Conservation (phyloP, 257 asterid genomes). For the Jacaranda mimosifolia region DNA sequence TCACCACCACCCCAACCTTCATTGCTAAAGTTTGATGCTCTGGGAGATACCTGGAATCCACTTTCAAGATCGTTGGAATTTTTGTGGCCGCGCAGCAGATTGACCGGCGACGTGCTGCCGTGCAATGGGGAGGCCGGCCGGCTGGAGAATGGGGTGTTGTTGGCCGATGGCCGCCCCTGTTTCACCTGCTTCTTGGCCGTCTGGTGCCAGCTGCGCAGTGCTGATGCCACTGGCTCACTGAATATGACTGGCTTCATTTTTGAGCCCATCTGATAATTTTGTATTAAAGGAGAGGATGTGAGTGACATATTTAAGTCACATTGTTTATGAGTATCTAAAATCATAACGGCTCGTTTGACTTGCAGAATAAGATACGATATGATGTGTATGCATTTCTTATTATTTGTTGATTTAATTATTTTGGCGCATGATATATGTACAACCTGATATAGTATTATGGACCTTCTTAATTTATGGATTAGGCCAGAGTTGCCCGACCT, state of each 20-base stretch:
- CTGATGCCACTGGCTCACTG: slow-evolving; percentile 73
- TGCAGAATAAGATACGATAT: too few relatives aligned
- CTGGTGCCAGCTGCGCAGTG: slow-evolving; percentile 80
- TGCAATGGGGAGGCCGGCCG: slow-evolving; percentile 69
- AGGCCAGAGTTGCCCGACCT: too few relatives aligned
- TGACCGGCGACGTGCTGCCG: slow-evolving; percentile 66
- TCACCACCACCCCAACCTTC: too few relatives aligned
- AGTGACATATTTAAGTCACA: too few relatives aligned
- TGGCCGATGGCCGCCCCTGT: slow-evolving; percentile 56
- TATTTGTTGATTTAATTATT: too few relatives aligned
- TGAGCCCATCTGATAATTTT: slow-evolving; percentile 72
- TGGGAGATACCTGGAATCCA: slow-evolving; percentile 10
- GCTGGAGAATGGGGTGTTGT: slow-evolving; percentile 66
- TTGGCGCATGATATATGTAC: too few relatives aligned
- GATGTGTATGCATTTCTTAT: too few relatives aligned
- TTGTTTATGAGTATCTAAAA: too few relatives aligned
- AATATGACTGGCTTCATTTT: slow-evolving; percentile 82
- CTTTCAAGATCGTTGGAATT: slow-evolving; percentile 44
- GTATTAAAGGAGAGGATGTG: not conserved
- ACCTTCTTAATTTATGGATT: too few relatives aligned
- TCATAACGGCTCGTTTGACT: too few relatives aligned
- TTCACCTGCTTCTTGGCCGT: slow-evolving; percentile 71
- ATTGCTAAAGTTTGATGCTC: slow-evolving; percentile 26
- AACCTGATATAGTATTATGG: too few relatives aligned
- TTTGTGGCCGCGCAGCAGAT: slow-evolving; percentile 56